These are phyloP conservation scores for Clohesyomyces aquaticus DNA, from an alignment of 495 filamentous ascomycete genomes.

Conservation along the genomic window DNA sequence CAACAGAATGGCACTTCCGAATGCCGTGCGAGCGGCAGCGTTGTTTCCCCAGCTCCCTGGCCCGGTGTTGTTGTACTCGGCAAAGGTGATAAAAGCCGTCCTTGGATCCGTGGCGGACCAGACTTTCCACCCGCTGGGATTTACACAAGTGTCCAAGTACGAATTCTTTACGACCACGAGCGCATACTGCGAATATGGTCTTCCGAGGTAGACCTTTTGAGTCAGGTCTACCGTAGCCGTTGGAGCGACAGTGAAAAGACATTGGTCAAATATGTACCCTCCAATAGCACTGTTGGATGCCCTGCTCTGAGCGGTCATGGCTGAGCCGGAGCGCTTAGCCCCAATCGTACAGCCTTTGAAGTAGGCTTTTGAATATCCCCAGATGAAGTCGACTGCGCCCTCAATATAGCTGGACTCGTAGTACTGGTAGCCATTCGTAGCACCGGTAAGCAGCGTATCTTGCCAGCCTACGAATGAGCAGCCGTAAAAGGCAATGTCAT, in stretches of 20 bases:
- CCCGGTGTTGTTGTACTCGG: slow-evolving; percentile 29
- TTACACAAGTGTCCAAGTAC: slow-evolving; percentile 19
- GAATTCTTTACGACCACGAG: slow-evolving; percentile 33
- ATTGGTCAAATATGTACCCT: slow-evolving; percentile 37
- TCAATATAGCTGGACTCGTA: slow-evolving; percentile 31
- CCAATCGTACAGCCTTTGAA: slow-evolving; percentile 38
- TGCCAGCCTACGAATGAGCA: slow-evolving; percentile 32
- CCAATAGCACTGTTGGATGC: slow-evolving; percentile 26
- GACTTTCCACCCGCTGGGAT: slow-evolving; percentile 34
- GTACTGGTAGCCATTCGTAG: slow-evolving; percentile 34
- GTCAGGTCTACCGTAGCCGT: slow-evolving; percentile 33
- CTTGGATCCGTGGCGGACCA: slow-evolving; percentile 31
- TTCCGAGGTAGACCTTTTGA: slow-evolving; percentile 23
- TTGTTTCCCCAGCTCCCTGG: slow-evolving; percentile 30
- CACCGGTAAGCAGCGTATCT: slow-evolving; percentile 34
- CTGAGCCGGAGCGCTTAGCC: slow-evolving; percentile 25
- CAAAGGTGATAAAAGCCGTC: slow-evolving; percentile 31
- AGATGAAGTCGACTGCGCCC: slow-evolving; percentile 36
- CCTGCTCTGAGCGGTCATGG: slow-evolving; percentile 34
- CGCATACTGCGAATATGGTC: slow-evolving; percentile 31
- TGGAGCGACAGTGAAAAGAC: slow-evolving; percentile 32
- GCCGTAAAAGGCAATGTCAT: slow-evolving; percentile 32
- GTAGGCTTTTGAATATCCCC: slow-evolving; percentile 37
- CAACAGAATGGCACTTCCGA: slow-evolving; percentile 26
- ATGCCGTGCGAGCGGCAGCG: slow-evolving; percentile 29